These are phyloP conservation scores for Melaleuca quinquenervia DNA, from an alignment of 345 rosid species.

Conservation along the genomic window DNA sequence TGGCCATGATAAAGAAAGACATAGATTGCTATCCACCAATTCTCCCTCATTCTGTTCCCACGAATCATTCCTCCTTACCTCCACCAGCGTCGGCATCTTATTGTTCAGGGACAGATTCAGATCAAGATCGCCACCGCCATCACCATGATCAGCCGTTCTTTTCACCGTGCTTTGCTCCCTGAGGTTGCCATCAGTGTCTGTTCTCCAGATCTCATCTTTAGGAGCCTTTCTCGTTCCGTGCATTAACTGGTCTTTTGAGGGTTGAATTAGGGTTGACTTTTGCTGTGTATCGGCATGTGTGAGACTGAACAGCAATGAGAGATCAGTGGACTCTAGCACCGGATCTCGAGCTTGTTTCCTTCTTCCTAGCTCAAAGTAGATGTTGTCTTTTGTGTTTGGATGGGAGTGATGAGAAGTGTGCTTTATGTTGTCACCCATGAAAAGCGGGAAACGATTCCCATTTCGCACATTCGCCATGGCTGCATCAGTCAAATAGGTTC, in stretches of 20 bases:
- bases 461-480: not conserved
- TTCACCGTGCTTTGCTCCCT: not conserved
- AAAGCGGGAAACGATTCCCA: not conserved
- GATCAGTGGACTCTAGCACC: not conserved
- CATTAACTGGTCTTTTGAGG: not conserved
- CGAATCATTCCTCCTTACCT: conserved; percentile 2
- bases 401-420: not conserved
- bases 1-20: conserved; percentile 16
- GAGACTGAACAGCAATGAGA: not conserved
- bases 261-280: not conserved
- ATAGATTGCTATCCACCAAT: not conserved
- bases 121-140: conserved; percentile 9
- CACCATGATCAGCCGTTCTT: conserved; percentile 3
- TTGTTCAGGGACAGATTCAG: conserved; percentile 21
- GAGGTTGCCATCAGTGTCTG: not conserved
- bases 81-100: conserved; percentile 1
- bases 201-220: not conserved
- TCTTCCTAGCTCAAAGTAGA: not conserved
- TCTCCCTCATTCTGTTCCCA: not conserved
- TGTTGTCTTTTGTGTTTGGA: not conserved
- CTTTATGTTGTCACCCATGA: not conserved
- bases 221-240: not conserved
- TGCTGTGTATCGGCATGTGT: not conserved
- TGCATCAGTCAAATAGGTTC: not conserved
- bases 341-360: not conserved